Percentiles rank a stretch among this genome's conserved stretches.
Evolutionary conservation across 164 flowering plant species (phyloP).

Genomic region (Santalum album): DNA sequence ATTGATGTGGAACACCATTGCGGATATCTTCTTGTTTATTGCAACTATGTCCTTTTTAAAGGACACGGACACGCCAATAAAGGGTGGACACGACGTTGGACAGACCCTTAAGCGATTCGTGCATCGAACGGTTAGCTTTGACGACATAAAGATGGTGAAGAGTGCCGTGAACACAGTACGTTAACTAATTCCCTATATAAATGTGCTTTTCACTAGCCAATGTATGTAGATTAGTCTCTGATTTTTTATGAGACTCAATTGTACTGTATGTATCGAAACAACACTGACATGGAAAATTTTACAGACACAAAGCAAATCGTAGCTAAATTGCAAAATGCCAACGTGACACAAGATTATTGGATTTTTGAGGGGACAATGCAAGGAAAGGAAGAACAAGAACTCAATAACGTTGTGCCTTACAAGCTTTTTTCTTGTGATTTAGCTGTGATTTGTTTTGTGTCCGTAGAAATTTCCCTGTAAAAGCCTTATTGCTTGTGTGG

Average conservation of each 20-base stretch:
- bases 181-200: background rate
- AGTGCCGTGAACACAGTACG: slow-evolving; percentile 32
- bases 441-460: no score
- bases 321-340: no score
- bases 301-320: no score
- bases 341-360: no score
- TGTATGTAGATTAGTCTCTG: no score
- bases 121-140: slow-evolving; percentile 37
- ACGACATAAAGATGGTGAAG: slow-evolving; percentile 55
- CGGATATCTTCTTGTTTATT: slow-evolving; percentile 32
- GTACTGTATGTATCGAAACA: no score
- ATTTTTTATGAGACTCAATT: no score
- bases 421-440: no score
- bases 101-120: slow-evolving; percentile 23
- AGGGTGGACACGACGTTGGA: slow-evolving; percentile 23
- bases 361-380: no score
- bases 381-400: no score
- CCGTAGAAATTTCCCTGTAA: background rate
- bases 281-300: no score
- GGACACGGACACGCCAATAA: slow-evolving; percentile 42
- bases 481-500: background rate
- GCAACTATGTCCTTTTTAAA: slow-evolving; percentile 27
- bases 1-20: slow-evolving; percentile 31
- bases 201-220: background rate
- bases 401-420: no score